A percentile compares a stretch with the other conserved stretches of the same genome.
phyloP scores from a whole-genome alignment of 495 filamentous ascomycete species.

The Aspergillus bridgeri region DNA sequence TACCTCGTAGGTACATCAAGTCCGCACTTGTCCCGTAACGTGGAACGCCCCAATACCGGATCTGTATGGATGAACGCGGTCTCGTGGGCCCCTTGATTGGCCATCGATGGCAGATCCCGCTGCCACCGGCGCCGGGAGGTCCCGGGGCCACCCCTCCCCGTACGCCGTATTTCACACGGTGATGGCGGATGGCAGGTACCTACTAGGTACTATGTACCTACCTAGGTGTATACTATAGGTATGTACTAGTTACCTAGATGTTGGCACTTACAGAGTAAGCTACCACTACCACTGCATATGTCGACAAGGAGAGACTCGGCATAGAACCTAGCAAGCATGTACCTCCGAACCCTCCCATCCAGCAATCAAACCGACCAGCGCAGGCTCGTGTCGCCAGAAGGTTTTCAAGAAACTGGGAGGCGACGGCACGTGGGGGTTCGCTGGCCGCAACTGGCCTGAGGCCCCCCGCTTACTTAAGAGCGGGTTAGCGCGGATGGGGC shows the following conservation, averaged over 20 bases:
- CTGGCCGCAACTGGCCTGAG: neutral
- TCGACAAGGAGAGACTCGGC: too few relatives aligned
- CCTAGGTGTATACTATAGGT: too few relatives aligned
- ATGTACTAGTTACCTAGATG: too few relatives aligned
- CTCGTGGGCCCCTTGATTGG: conserved; percentile 29
- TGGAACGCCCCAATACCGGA: neutral
- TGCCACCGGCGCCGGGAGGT: conserved; percentile 21
- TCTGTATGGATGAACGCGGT: conserved; percentile 7
- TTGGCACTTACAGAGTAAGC: too few relatives aligned
- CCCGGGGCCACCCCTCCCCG: conserved; percentile 16
- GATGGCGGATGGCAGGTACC: neutral
- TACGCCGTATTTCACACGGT: conserved; percentile 1
- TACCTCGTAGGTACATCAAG: too few relatives aligned
- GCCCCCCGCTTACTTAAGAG: neutral
- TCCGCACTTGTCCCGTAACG: too few relatives aligned
- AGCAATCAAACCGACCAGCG: neutral
- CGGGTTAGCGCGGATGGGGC: neutral
- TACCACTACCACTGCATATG: too few relatives aligned
- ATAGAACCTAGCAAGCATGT: too few relatives aligned
- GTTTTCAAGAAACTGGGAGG: neutral
- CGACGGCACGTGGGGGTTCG: neutral
- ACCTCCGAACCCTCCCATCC: neutral
- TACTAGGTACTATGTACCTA: neutral
- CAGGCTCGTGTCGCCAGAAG: neutral
- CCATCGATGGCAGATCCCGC: conserved; percentile 5